These are phyloP conservation scores for Dorcoceras hygrometricum DNA, from an alignment of 257 asterid species.

Conservation along the genomic window DNA sequence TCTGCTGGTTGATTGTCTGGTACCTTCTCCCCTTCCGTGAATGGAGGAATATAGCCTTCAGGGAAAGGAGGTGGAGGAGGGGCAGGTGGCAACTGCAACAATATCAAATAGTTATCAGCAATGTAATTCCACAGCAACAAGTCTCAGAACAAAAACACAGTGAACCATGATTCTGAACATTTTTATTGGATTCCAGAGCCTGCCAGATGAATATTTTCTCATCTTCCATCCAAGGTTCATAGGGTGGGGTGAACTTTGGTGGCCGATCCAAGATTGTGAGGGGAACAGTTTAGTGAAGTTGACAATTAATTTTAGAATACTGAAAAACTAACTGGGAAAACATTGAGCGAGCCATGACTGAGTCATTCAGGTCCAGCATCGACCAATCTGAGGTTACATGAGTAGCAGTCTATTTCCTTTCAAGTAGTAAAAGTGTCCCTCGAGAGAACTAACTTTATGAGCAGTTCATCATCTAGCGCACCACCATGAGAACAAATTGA, in stretches of 20 bases:
- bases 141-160: not conserved
- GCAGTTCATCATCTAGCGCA: conserved; percentile 15
- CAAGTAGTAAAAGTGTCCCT: conserved; percentile 5
- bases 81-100: conserved; percentile 73
- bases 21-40: conserved; percentile 61
- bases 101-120: conserved; percentile 15
- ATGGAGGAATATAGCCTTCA: conserved; percentile 69
- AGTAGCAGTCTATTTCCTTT: conserved; percentile 2
- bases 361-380: not conserved
- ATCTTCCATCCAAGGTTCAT: not conserved
- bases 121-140: not conserved
- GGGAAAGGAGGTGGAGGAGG: conserved; percentile 91
- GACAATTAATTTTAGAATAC: too few species aligned
- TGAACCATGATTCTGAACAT: not conserved
- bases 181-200: not conserved
- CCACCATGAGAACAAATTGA: not conserved
- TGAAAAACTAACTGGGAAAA: too few species aligned
- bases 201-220: not conserved
- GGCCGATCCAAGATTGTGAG: too few species aligned
- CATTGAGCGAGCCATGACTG: too few species aligned
- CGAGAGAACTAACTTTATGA: conserved; percentile 1
- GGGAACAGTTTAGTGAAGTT: too few species aligned
- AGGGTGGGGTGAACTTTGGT: not conserved
- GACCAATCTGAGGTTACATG: not conserved
- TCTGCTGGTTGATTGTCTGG: conserved; percentile 61